phyloP scores from a whole-genome alignment of 257 asterid species.

The Gentiana straminea region DNA sequence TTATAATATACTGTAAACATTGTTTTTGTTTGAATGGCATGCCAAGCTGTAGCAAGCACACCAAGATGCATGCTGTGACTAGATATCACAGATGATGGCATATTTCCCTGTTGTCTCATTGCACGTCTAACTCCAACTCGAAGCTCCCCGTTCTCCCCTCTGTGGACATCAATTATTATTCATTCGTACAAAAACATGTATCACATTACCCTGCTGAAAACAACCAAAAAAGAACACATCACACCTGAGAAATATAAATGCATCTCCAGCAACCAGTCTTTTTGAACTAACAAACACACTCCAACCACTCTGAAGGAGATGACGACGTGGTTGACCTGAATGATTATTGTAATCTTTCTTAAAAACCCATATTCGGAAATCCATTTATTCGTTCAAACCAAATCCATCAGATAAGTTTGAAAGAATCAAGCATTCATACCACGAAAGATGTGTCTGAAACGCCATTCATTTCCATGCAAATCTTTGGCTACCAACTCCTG shows the following conservation, averaged over 20 bases:
- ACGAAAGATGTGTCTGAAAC: constrained; percentile 89
- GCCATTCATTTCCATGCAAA: constrained; percentile 94
- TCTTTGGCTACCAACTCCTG: constrained; percentile 91
- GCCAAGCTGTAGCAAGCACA: constrained; percentile 97
- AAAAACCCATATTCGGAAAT: background rate
- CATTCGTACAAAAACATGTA: background rate
- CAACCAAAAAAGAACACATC: constrained; percentile 6
- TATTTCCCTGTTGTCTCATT: constrained; percentile 81
- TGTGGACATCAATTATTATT: constrained; percentile 12
- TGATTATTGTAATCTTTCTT: too few species aligned
- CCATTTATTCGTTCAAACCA: constrained; percentile 86
- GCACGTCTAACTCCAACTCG: constrained; percentile 98
- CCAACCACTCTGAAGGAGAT: constrained; percentile 98
- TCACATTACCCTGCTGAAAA: too few species aligned
- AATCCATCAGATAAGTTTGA: constrained; percentile 6
- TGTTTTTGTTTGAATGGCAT: constrained; percentile 83
- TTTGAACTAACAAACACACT: constrained; percentile 93
- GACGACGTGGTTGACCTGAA: constrained; percentile 95
- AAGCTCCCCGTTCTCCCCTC: constrained; percentile 95
- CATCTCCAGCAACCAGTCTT: constrained; percentile 97
- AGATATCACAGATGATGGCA: constrained; percentile 95
- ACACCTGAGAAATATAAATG: constrained; percentile 89
- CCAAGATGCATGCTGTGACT: constrained; percentile 99
- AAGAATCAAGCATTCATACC: constrained; percentile 29
- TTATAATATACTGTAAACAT: constrained; percentile 85